Conservation (phyloP, 805 yeast species). For the Candida insectalens region DNA sequence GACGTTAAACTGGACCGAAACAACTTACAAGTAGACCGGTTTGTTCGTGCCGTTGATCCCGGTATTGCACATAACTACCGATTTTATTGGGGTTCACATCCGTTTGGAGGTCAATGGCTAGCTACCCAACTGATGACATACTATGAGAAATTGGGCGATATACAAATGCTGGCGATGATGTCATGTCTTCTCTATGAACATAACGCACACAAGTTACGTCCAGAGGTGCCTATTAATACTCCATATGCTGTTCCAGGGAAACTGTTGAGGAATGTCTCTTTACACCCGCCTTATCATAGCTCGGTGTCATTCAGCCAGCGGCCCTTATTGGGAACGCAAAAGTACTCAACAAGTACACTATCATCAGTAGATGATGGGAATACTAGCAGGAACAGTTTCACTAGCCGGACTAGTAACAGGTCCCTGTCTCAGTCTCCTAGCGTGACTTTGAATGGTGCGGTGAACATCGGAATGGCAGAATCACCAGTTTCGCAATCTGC, state of each 20-base stretch:
- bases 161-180: conserved; percentile 88
- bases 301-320: conserved; percentile 11
- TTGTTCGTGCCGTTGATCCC: conserved; percentile 6
- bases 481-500: conserved; percentile 4
- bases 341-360: conserved; percentile 17
- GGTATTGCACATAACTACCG: neutral
- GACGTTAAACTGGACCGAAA: conserved; percentile 23
- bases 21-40: conserved; percentile 6
- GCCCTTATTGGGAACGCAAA: conserved; percentile 8
- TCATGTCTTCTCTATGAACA: conserved; percentile 59
- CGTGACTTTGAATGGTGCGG: too few relatives aligned
- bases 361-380: conserved; percentile 16
- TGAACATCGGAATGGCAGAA: too few relatives aligned
- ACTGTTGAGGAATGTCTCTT: neutral
- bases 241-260: conserved; percentile 23
- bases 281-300: conserved; percentile 3
- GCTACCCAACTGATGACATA: conserved; percentile 50
- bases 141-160: conserved; percentile 54
- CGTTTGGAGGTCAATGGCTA: conserved; percentile 63
- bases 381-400: conserved; percentile 15
- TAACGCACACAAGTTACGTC: conserved; percentile 13
- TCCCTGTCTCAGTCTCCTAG: too few relatives aligned
- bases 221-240: conserved; percentile 35
- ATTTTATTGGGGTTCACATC: conserved; percentile 74
- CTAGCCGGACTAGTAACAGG: conserved; percentile 6